phyloP scores from a whole-genome alignment of 1,139 yeast species.

The Candida freyschussii region DNA sequence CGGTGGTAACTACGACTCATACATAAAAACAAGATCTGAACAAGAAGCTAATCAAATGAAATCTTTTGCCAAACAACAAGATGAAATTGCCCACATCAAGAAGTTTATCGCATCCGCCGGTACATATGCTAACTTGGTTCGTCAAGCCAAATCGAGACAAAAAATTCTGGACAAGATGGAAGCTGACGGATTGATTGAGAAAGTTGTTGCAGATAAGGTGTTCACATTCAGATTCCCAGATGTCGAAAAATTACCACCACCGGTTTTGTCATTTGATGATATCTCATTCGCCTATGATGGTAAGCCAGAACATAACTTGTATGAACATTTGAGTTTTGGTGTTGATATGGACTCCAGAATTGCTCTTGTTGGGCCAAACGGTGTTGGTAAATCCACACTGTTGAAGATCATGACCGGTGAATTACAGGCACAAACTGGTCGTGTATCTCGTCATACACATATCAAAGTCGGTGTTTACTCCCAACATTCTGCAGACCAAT shows the following conservation, averaged over 20 bases:
- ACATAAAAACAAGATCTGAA: slow-evolving; percentile 90
- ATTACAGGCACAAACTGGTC: slow-evolving; percentile 82
- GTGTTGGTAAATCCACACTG: slow-evolving; percentile 97
- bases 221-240: slow-evolving; percentile 93
- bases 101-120: slow-evolving; percentile 99
- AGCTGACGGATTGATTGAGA: slow-evolving; percentile 95
- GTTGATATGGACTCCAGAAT: slow-evolving; percentile 99
- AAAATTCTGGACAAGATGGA: slow-evolving; percentile 99
- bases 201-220: slow-evolving; percentile 89
- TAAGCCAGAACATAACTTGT: slow-evolving; percentile 79
- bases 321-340: slow-evolving; percentile 91
- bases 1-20: slow-evolving; percentile 99
- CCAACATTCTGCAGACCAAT: slow-evolving; percentile 97
- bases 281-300: slow-evolving; percentile 92
- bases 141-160: slow-evolving; percentile 98
- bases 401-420: slow-evolving; percentile 96
- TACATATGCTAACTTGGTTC: slow-evolving; percentile 98
- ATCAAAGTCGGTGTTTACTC: slow-evolving; percentile 98
- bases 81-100: slow-evolving; percentile 96
- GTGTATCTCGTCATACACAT: slow-evolving; percentile 96
- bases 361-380: slow-evolving; percentile 98
- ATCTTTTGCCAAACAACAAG: slow-evolving; percentile 95
- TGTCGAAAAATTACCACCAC: slow-evolving; percentile 97
- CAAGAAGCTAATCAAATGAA: slow-evolving; percentile 97
- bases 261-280: slow-evolving; percentile 94